Conservation (phyloP, 106 monocot genomes). For the Chionographis japonica region DNA sequence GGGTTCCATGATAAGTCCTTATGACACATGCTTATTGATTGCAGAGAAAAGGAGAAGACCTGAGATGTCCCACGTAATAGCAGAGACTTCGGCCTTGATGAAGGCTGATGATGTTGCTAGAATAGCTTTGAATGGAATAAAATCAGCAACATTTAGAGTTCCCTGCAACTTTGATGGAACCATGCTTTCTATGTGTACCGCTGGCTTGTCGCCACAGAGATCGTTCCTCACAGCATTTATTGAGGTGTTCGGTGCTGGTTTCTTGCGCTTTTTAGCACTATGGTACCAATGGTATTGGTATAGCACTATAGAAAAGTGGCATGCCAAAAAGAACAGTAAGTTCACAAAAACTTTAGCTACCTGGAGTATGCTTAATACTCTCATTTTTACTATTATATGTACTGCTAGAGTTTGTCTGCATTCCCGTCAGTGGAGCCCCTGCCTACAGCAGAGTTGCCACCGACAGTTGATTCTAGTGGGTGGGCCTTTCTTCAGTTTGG, state of each 20-base stretch:
- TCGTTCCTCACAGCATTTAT: constrained; percentile 49
- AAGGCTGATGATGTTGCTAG: constrained; percentile 68
- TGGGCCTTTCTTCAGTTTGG: too few species aligned
- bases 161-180: constrained; percentile 67
- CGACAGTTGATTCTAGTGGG: too few species aligned
- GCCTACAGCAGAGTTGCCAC: too few species aligned
- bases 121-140: constrained; percentile 50
- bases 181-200: constrained; percentile 68
- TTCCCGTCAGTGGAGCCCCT: too few species aligned
- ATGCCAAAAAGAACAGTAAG: constrained; percentile 21
- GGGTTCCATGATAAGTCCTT: background rate
- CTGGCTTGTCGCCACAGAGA: constrained; percentile 76
- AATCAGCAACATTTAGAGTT: constrained; percentile 48
- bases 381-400: too few species aligned
- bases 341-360: too few species aligned
- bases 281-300: constrained; percentile 65
- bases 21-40: background rate
- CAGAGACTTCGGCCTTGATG: constrained; percentile 42
- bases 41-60: constrained; percentile 65
- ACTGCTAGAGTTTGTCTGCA: too few species aligned
- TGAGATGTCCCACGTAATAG: constrained; percentile 43
- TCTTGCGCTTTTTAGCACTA: constrained; percentile 62
- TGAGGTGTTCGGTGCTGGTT: constrained; percentile 54
- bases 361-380: too few species aligned
- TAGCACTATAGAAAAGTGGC: constrained; percentile 38